These are phyloP conservation scores for Cyclostephanos tholiformis DNA, from an alignment of 108 stramenopile genomes.

Conservation along the genomic window DNA sequence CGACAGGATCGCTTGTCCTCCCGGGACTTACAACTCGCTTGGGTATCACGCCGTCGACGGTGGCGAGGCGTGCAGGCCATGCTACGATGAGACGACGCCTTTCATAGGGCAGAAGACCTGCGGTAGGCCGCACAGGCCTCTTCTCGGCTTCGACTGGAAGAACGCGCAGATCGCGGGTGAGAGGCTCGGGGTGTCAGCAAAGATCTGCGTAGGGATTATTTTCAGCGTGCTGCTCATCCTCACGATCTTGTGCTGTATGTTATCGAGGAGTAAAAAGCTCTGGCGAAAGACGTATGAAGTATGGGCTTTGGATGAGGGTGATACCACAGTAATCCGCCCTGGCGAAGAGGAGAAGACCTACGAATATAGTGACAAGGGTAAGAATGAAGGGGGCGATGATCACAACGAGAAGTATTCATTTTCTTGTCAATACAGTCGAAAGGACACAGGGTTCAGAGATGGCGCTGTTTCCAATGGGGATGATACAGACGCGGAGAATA, in stretches of 20 bases:
- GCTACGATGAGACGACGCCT: constrained; percentile 21
- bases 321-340: background rate
- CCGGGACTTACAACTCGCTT: constrained; percentile 44
- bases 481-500: no score
- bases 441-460: no score
- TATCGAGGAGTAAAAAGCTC: background rate
- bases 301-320: background rate
- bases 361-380: background rate
- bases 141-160: constrained; percentile 11
- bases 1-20: constrained; percentile 58
- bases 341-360: background rate
- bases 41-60: constrained; percentile 24
- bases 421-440: no score
- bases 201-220: background rate
- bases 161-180: constrained; percentile 12
- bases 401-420: no score
- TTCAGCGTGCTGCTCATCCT: background rate
- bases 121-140: background rate
- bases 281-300: constrained; percentile 5
- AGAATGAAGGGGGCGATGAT: no score
- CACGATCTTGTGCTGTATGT: constrained; percentile 2
- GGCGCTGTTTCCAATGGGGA: no score
- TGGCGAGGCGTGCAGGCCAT: constrained; percentile 29
- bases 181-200: constrained; percentile 5
- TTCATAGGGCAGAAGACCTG: constrained; percentile 33